Evolutionary conservation across 257 asterid genomes (phyloP), one percentile per base, ranked within the genome.

Genomic region (Eustoma russellianum): DNA sequence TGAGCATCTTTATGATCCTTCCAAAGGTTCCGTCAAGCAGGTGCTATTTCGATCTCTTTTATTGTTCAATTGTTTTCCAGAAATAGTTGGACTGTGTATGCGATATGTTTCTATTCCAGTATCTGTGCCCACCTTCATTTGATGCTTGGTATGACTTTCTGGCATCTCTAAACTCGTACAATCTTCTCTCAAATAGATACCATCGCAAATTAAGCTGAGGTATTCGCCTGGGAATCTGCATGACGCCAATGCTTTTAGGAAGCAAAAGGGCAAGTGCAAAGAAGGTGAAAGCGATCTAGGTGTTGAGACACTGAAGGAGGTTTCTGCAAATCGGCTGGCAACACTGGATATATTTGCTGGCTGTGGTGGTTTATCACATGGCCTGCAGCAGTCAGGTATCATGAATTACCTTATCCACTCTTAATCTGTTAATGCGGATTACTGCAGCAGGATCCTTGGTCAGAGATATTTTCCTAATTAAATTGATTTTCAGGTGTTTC

Each of bases 321-420:
- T 28, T 45, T 61, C 85, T 13, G 70, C 51, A 45, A 74, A 69
- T 41, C 69, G 74, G 43, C 68, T 91, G 68, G 70, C 70, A 46
- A 84, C 98, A 48, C 71, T 91, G 49, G 95, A 91, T 76, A 82
- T 91, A 57, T 91, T 91, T 82, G 88, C 98, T 61, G 98, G 98
- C 54, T 91, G 97, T 52, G 97, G 98, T 62, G 98, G 97, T 74
- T 76, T 91, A 65, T 91, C 95, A 45, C 90, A 84, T 71, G 98
- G 98, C 49, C 72, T 87, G 53, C 79, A 66, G 48, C 75, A 77
- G 66, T 76, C 98, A 59, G 94, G 98, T 64, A 87, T 38, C 19
- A 30, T 69, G 60, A 30, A 52, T 73, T 56, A 53, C 56, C 62
- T 46, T 38, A 35, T 9, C 53, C 43, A 48, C 38, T 56, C 38